Evolutionary conservation across 2,329 filamentous ascomycete genomes (phyloP).

Genomic region (Penicillium rolfsii): DNA sequence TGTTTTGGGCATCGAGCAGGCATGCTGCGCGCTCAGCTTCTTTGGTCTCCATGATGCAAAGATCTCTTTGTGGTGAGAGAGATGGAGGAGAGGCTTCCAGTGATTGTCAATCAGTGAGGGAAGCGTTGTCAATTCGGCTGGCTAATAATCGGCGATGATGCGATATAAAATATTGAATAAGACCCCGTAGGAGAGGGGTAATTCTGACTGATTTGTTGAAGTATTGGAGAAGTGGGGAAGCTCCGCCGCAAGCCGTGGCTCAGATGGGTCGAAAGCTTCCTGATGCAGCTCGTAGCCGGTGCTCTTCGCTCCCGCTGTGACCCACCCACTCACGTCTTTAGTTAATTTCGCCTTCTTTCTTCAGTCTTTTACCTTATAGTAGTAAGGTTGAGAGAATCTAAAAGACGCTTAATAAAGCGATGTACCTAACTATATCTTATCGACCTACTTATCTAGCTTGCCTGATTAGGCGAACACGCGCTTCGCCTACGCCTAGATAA

Average conservation of each 20-base stretch:
- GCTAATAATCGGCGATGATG: not conserved
- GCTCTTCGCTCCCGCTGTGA: too few relatives aligned
- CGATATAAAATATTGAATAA: not conserved
- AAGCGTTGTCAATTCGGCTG: not conserved
- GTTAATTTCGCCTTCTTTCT: too few relatives aligned
- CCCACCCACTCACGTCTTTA: too few relatives aligned
- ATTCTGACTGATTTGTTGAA: not conserved
- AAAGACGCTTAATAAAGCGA: too few relatives aligned
- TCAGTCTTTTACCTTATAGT: too few relatives aligned
- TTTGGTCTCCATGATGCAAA: not conserved
- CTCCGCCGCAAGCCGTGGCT: not conserved
- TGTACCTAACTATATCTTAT: too few relatives aligned
- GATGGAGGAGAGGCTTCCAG: too few relatives aligned
- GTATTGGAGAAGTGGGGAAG: not conserved
- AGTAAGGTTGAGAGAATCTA: too few relatives aligned
- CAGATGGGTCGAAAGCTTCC: not conserved
- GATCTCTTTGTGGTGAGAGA: too few relatives aligned
- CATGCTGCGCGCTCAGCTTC: slow-evolving; percentile 38
- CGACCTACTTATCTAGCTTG: too few relatives aligned
- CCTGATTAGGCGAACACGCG: too few relatives aligned
- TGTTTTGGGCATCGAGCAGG: slow-evolving; percentile 53
- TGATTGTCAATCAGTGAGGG: not conserved
- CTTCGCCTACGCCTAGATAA: too few relatives aligned
- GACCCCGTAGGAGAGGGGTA: not conserved
- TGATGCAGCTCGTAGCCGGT: not conserved